Evolutionary conservation across 2,329 filamentous ascomycete species (phyloP), one percentile per base, ranked within the genome.

Genomic region (Pseudogymnoascus sp.): DNA sequence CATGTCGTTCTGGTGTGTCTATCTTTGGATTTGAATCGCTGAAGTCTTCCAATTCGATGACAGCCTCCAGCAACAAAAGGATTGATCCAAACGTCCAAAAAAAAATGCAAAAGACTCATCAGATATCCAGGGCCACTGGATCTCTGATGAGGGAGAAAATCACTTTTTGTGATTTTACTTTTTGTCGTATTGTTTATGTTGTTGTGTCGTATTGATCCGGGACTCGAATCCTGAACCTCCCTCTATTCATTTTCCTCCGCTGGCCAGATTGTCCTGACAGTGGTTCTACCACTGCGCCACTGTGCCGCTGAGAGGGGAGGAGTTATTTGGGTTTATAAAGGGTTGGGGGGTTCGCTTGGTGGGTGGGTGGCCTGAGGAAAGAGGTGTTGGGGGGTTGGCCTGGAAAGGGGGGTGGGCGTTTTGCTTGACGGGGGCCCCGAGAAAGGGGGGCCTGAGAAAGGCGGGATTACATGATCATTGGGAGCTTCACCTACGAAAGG

Each of bases 81-180:
- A 40, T 17, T 1, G 3, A 10, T 23, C n/a, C 5, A n/a, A 11
- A 17, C 3, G 13, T 15, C 28, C 10, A 33, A 33, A 33, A 33
- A 57, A 57, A 57, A 19, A 28, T 53, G 50, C 50, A 57, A 57
- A 57, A 57, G 50, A 57, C 50, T 57, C 28, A 57, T 57, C 50
- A 57, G 50, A 57, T 57, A 17, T 33, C 28, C 2, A 33, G 28
- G 21, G n/a, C n/a, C n/a, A n/a, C n/a, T n/a, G n/a, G n/a, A n/a
- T n/a, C n/a, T 57, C 50, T 57, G 50, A 57, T 33, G 50, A 57
- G 50, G 15, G 15, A 57, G 47, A 57, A 57, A 57, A 57, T 33
- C 26, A 57, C 28, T 23, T 31, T 57, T 57, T 53, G 7, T 31
- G 47, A 57, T 57, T 57, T 57, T 57, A 33, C 47, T 57, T 57